These are phyloP conservation scores for Taiozyma sp. DNA, from an alignment of 1,139 yeast species.

Conservation along the genomic window DNA sequence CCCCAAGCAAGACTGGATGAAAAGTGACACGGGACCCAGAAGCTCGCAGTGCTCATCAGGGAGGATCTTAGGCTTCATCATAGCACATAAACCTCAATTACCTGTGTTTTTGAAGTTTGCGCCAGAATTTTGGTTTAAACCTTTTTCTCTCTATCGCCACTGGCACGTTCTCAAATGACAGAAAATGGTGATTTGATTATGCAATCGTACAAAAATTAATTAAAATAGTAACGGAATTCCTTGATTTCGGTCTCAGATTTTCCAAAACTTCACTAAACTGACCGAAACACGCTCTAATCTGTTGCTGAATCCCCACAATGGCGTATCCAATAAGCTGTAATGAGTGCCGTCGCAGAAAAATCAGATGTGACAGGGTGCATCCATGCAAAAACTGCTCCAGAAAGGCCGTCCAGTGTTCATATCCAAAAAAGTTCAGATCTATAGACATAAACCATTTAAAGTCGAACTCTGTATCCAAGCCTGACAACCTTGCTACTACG, in stretches of 20 bases:
- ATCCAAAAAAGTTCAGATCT: slow-evolving; percentile 20
- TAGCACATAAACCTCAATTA: not conserved
- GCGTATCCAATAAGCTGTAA: slow-evolving; percentile 18
- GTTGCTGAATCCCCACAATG: slow-evolving; percentile 3
- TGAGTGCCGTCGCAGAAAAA: slow-evolving; percentile 22
- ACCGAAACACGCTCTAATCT: not conserved
- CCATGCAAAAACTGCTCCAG: slow-evolving; percentile 16
- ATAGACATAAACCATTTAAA: slow-evolving; percentile 14
- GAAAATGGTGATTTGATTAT: not conserved
- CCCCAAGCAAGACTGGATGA: slow-evolving; percentile 67
- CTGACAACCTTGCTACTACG: not conserved
- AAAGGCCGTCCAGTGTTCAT: slow-evolving; percentile 12
- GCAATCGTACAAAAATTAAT: not conserved
- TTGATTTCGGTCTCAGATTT: not conserved
- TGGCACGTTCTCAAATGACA: not conserved
- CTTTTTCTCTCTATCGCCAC: not conserved
- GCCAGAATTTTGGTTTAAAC: not conserved
- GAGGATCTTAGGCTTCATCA: not conserved
- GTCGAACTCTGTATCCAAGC: not conserved
- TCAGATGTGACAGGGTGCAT: slow-evolving; percentile 14
- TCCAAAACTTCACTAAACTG: too few relatives aligned
- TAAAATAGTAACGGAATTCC: not conserved
- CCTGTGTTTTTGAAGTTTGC: not conserved
- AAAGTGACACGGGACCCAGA: slow-evolving; percentile 64
- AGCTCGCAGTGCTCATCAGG: slow-evolving; percentile 44